These are phyloP conservation scores for Dioszegia crocea DNA, from an alignment of 768 basidiomycete genomes.

Conservation along the genomic window DNA sequence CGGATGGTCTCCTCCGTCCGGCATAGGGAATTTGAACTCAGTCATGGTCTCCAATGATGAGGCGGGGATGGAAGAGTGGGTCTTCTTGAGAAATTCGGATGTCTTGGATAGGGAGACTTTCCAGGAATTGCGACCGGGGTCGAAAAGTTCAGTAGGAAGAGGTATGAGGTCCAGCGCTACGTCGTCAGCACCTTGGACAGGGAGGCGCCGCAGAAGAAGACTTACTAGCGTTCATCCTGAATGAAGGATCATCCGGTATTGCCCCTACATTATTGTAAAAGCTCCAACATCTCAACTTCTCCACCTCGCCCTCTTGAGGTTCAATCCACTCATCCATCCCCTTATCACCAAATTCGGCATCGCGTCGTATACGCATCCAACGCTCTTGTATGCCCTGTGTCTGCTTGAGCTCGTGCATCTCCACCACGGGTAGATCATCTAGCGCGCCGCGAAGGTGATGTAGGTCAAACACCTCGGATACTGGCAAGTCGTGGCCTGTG, in stretches of 20 bases:
- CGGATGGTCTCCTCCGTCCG: not conserved
- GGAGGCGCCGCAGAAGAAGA: not conserved
- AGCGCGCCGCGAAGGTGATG: slow-evolving; percentile 3
- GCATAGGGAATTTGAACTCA: not conserved
- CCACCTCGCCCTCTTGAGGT: not conserved
- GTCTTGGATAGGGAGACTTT: not conserved
- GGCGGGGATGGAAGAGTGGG: not conserved
- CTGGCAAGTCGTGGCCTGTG: not conserved
- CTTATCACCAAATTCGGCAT: slow-evolving; percentile 1
- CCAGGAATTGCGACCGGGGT: not conserved
- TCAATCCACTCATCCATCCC: not conserved
- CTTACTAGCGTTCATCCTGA: not conserved
- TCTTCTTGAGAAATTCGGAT: not conserved
- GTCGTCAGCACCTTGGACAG: not conserved
- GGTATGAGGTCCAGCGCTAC: not conserved
- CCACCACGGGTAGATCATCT: slow-evolving; percentile 9
- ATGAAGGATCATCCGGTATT: not conserved
- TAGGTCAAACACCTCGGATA: slow-evolving; percentile 13
- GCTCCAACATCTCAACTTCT: slow-evolving; percentile 13
- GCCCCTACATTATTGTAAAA: not conserved
- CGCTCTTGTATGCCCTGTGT: not conserved
- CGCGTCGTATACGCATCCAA: not conserved
- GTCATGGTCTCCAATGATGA: slow-evolving; percentile 1
- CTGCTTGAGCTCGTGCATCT: slow-evolving; percentile 14
- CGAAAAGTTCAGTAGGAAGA: not conserved